These are phyloP conservation scores for Herpetomonas tarakana DNA, from an alignment of 208 protist genomes.

Conservation along the genomic window DNA sequence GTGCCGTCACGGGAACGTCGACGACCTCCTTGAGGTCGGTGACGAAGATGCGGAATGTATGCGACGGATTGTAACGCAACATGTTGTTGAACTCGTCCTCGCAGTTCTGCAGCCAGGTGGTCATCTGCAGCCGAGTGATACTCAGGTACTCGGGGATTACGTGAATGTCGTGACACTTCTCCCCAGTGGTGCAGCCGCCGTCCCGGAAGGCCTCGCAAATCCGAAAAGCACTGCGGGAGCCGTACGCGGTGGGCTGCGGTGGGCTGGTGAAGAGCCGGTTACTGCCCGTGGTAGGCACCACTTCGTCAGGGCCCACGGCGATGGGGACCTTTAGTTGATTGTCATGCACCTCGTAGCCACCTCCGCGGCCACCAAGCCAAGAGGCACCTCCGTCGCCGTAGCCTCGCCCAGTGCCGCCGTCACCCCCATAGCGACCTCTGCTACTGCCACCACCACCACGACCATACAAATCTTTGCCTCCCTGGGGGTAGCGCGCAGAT, in stretches of 20 bases:
- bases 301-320: conserved; percentile 31
- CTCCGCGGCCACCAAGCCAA: too few relatives aligned
- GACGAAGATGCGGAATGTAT: conserved; percentile 71
- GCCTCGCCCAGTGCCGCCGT: too few relatives aligned
- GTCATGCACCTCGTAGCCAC: conserved; percentile 61
- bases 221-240: conserved; percentile 36
- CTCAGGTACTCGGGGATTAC: conserved; percentile 52
- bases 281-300: conserved; percentile 53
- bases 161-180: conserved; percentile 61
- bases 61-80: conserved; percentile 21
- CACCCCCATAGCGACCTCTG: too few relatives aligned
- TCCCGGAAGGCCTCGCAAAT: conserved; percentile 69
- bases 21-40: conserved; percentile 82
- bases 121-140: conserved; percentile 45
- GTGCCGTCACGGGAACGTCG: conserved; percentile 51
- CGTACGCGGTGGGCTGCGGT: conserved; percentile 27
- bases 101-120: conserved; percentile 43
- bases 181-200: conserved; percentile 33
- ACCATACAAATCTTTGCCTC: too few relatives aligned
- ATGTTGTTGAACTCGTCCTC: conserved; percentile 66
- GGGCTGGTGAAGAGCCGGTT: conserved; percentile 44
- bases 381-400: too few relatives aligned
- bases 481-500: too few relatives aligned
- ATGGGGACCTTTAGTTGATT: conserved; percentile 70
- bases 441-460: too few relatives aligned